A percentile compares a stretch with the other conserved stretches of the same genome.
phyloP scores from a whole-genome alignment of 306 rosid genomes.

The Mimosa bimucronata region DNA sequence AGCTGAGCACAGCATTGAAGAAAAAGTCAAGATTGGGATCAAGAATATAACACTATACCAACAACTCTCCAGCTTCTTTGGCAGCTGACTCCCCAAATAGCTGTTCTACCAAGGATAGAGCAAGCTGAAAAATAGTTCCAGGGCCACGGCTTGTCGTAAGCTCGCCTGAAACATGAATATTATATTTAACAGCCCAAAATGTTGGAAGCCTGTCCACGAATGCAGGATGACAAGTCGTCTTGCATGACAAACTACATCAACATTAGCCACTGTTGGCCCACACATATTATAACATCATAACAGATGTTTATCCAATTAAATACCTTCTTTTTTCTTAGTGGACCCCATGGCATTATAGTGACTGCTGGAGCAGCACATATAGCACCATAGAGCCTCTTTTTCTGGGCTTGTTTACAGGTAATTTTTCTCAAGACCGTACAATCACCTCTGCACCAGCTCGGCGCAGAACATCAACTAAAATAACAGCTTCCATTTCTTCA shows the following conservation, averaged over 20 bases:
- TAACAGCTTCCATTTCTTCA: conserved; percentile 96
- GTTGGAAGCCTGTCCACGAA: conserved; percentile 86
- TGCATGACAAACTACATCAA: conserved; percentile 55
- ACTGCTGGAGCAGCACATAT: conserved; percentile 97
- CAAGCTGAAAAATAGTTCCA: conserved; percentile 80
- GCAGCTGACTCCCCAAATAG: conserved; percentile 80
- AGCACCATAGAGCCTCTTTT: conserved; percentile 87
- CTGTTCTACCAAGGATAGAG: conserved; percentile 83
- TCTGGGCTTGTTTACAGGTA: conserved; percentile 80
- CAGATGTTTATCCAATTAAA: conserved; percentile 28
- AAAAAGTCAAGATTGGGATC: not conserved
- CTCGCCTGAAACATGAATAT: conserved; percentile 81
- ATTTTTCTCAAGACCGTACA: conserved; percentile 64
- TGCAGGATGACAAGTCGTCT: conserved; percentile 96
- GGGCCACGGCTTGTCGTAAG: conserved; percentile 98
- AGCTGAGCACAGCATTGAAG: not conserved
- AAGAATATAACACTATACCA: conserved; percentile 55
- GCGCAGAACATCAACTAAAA: conserved; percentile 80
- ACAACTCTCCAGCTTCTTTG: conserved; percentile 63
- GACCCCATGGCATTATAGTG: conserved; percentile 97
- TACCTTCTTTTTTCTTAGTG: conserved; percentile 77
- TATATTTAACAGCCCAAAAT: conserved; percentile 92
- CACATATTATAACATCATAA: conserved; percentile 24
- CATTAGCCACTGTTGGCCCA: conserved; percentile 46
- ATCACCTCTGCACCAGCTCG: conserved; percentile 94